Evolutionary conservation across 345 rosid genomes (phyloP), one percentile per base, ranked within the genome.

Genomic region (Euphorbia peplus): DNA sequence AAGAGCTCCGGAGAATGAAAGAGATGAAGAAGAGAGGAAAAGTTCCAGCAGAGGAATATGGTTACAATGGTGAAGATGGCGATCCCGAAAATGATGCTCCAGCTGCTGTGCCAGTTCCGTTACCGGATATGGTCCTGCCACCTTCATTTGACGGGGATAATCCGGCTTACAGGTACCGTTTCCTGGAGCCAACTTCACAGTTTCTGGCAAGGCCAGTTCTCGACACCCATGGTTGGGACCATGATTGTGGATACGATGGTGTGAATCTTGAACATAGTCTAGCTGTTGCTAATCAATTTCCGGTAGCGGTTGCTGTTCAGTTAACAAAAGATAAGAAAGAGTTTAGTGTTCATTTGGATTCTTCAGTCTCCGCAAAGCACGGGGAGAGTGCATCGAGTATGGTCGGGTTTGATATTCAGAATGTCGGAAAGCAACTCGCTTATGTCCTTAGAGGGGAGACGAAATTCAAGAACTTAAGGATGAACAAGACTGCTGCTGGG

Each of bases 141-240:
- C 96, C 90, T 29, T 87, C 95, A 22, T 93, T 93, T 47, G 98
- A 91, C 63, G 75, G 90, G 59, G 92, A 88, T 76, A 89, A 84
- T 80, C 92, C 95, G 30, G 91, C 89, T 72, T 89, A 82, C 80
- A 83, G 97, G 86, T 93, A 91, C 77, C 88, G 97, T 22, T 89
- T 88, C 68, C 79, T 93, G 84, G 96, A 93, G 66, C 95, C 90
- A 53, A 85, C 87, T 71, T 88, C 96, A 14, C 95, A 87, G 84
- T 84, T 93, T 64, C 61, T 93, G 68, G 91, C 90, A 15, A 84
- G 97, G 90, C 96, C 98, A 11, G 95, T 93, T 30, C 74, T 91
- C 71, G 97, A 93, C 79, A 83, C 91, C 62, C 95, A 93, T 73
- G 92, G 97, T 52, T 93, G 98, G 98, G 98, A 93, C 80, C 97